Percentiles rank a stretch among this genome's conserved stretches.
Evolutionary conservation across 495 filamentous ascomycete species (phyloP).

Genomic region (Penicillium paradoxum): DNA sequence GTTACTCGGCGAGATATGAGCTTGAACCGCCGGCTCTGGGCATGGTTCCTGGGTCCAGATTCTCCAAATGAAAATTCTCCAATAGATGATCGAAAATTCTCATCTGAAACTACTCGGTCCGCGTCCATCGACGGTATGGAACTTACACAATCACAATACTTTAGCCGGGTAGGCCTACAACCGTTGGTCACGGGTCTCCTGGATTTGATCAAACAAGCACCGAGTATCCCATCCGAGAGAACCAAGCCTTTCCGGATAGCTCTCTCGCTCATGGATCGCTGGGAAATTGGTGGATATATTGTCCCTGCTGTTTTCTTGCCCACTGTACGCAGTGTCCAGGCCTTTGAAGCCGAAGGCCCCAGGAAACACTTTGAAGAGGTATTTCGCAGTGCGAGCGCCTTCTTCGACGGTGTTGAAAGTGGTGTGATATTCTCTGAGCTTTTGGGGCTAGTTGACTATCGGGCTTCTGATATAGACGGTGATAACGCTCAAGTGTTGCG

Average conservation of each 20-base stretch:
- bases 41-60: slow-evolving; percentile 92
- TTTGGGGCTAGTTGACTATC: slow-evolving; percentile 44
- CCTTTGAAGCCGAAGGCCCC: slow-evolving; percentile 56
- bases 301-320: slow-evolving; percentile 84
- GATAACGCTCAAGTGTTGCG: slow-evolving; percentile 43
- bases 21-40: slow-evolving; percentile 87
- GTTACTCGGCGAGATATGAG: slow-evolving; percentile 91
- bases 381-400: slow-evolving; percentile 83
- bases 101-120: slow-evolving; percentile 41
- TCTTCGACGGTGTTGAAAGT: slow-evolving; percentile 96
- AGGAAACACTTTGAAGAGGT: slow-evolving; percentile 79
- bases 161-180: slow-evolving; percentile 69
- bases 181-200: slow-evolving; percentile 71
- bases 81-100: slow-evolving; percentile 45
- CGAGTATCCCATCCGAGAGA: slow-evolving; percentile 56
- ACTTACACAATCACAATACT: slow-evolving; percentile 58
- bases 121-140: slow-evolving; percentile 41
- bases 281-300: slow-evolving; percentile 90
- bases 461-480: slow-evolving; percentile 24
- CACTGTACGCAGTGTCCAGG: slow-evolving; percentile 69
- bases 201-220: slow-evolving; percentile 61
- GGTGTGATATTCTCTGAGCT: slow-evolving; percentile 87
- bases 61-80: slow-evolving; percentile 44
- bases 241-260: slow-evolving; percentile 89
- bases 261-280: slow-evolving; percentile 92